A percentile compares a stretch with the other conserved stretches of the same genome.
Evolutionary conservation across 2,329 filamentous ascomycete species (phyloP).

Genomic region (Beauveria rudraprayagi): DNA sequence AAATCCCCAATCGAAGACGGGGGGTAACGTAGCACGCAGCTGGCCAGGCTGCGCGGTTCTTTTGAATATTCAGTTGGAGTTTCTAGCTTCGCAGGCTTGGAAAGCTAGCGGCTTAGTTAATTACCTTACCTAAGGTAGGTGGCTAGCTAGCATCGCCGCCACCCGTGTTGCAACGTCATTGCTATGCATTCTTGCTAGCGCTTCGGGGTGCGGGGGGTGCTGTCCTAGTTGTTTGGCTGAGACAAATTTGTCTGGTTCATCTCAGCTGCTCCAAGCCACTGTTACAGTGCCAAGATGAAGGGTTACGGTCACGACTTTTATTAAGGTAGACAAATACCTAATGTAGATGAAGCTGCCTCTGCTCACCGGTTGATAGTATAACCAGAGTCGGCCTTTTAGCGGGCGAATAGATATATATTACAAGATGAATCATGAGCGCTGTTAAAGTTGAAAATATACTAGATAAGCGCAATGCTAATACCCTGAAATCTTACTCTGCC

Average conservation of each 20-base stretch:
- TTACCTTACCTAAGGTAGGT: too few relatives aligned
- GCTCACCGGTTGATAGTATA: too few relatives aligned
- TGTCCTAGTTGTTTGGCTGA: background rate
- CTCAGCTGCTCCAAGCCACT: constrained; percentile 1
- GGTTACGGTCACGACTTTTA: too few relatives aligned
- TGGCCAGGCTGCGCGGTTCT: background rate
- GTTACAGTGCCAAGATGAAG: constrained; percentile 1
- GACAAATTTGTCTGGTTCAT: background rate
- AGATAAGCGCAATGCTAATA: too few relatives aligned
- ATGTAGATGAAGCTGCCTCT: background rate
- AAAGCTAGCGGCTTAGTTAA: too few relatives aligned
- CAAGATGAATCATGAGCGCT: background rate
- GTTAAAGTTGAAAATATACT: background rate
- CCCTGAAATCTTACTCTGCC: too few relatives aligned
- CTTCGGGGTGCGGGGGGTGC: too few relatives aligned
- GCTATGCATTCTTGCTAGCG: too few relatives aligned
- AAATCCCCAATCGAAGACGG: background rate
- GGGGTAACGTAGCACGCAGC: constrained; percentile 5
- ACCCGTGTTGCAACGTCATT: too few relatives aligned
- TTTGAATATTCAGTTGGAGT: background rate
- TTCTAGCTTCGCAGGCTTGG: background rate
- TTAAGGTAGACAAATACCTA: background rate
- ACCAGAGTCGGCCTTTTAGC: too few relatives aligned
- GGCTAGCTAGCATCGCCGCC: too few relatives aligned
- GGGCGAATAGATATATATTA: background rate